phyloP scores from a whole-genome alignment of 2,329 filamentous ascomycete genomes.

The Ascochyta fabae region DNA sequence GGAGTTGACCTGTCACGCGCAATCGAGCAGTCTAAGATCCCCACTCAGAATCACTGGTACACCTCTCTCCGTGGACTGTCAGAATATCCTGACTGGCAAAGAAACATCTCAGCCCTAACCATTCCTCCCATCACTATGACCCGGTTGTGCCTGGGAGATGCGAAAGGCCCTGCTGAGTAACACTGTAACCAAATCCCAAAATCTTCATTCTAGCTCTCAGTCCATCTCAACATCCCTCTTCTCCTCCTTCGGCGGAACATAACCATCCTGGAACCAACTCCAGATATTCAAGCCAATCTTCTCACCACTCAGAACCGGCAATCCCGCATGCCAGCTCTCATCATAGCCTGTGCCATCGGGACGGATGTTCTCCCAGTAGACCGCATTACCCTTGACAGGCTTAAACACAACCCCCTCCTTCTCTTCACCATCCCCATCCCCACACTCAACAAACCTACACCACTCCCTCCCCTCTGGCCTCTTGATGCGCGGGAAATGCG shows the following conservation, averaged over 20 bases:
- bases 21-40: too few relatives aligned
- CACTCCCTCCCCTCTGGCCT: conserved; percentile 55
- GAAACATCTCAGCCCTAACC: too few relatives aligned
- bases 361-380: conserved; percentile 68
- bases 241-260: conserved; percentile 22
- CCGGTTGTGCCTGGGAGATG: too few relatives aligned
- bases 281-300: conserved; percentile 71
- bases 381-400: conserved; percentile 63
- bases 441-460: conserved; percentile 66
- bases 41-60: too few relatives aligned
- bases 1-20: too few relatives aligned
- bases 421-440: conserved; percentile 26
- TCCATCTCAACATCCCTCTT: neutral
- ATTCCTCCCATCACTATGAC: too few relatives aligned
- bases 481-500: conserved; percentile 63
- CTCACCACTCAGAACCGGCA: conserved; percentile 61
- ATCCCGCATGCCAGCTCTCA: conserved; percentile 67
- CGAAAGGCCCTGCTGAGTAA: too few relatives aligned
- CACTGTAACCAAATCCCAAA: too few relatives aligned
- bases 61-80: too few relatives aligned
- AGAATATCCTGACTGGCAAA: too few relatives aligned
- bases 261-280: conserved; percentile 63
- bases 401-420: conserved; percentile 63
- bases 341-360: conserved; percentile 62
- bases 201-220: too few relatives aligned